phyloP scores from a whole-genome alignment of 768 basidiomycete genomes.

The Termitomyces sp. region DNA sequence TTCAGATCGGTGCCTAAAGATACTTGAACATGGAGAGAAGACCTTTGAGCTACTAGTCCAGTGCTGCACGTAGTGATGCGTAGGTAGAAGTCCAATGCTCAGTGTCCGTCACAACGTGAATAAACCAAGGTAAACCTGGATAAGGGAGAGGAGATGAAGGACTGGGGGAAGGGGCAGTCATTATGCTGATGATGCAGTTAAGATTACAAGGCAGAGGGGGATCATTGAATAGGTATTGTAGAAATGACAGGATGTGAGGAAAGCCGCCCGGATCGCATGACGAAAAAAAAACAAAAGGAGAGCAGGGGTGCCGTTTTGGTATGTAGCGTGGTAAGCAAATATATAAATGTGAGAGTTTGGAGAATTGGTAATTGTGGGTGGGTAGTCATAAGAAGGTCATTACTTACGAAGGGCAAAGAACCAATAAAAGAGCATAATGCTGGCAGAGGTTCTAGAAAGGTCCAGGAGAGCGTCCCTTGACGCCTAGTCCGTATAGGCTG shows the following conservation, averaged over 20 bases:
- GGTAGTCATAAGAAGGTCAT: conserved; percentile 4
- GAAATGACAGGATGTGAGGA: not conserved
- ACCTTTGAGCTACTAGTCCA: not conserved
- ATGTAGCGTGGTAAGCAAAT: not conserved
- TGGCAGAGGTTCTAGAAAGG: not conserved
- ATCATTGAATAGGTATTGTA: conserved; percentile 4
- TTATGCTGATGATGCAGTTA: not conserved
- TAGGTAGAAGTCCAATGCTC: not conserved
- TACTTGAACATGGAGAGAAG: conserved; percentile 1
- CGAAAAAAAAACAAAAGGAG: not conserved
- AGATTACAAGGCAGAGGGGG: not conserved
- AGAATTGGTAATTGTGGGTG: not conserved
- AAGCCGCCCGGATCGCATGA: not conserved
- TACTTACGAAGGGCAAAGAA: not conserved
- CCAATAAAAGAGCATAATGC: not conserved
- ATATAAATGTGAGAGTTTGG: not conserved
- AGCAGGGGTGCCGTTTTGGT: conserved; percentile 5
- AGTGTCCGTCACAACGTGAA: not conserved
- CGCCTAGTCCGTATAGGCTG: conserved; percentile 11
- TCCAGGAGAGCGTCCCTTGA: not conserved
- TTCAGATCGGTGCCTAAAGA: not conserved
- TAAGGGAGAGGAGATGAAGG: not conserved
- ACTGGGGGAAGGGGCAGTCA: not conserved
- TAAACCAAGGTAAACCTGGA: not conserved
- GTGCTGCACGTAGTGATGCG: not conserved